These are phyloP conservation scores for Xylaria hypoxylon DNA, from an alignment of 2,329 filamentous ascomycete species.

Conservation along the genomic window DNA sequence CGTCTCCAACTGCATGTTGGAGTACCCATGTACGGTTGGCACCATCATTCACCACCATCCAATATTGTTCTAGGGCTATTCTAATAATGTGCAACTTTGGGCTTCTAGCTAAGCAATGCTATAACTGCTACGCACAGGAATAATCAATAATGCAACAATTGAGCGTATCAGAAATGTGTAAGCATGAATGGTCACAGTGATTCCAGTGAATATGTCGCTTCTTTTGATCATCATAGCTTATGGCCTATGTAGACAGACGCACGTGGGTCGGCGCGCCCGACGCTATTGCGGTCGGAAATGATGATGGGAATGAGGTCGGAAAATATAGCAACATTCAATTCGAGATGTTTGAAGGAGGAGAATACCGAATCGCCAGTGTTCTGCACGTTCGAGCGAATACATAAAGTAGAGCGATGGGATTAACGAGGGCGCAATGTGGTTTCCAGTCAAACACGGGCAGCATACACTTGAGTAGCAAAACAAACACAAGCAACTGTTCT, in stretches of 20 bases:
- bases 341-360: not conserved
- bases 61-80: too few species aligned
- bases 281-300: not conserved
- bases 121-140: not conserved
- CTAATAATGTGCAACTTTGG: not conserved
- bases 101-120: not conserved
- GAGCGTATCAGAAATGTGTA: not conserved
- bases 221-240: not conserved
- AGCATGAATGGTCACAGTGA: not conserved
- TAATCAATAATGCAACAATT: not conserved
- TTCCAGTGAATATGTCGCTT: not conserved
- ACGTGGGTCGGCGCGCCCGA: not conserved
- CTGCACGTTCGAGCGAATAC: slow-evolving; percentile 4
- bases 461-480: not conserved
- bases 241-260: not conserved
- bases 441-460: not conserved
- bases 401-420: slow-evolving; percentile 10
- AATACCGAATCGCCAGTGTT: not conserved
- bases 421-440: not conserved
- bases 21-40: not conserved
- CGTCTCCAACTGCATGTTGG: not conserved
- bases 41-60: not conserved
- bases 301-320: slow-evolving; percentile 16
- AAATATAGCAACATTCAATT: slow-evolving; percentile 5
- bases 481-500: not conserved